Base-by-base conservation (phyloP, 2,329 filamentous ascomycete species). In the Fusarium nelsonii region DNA sequence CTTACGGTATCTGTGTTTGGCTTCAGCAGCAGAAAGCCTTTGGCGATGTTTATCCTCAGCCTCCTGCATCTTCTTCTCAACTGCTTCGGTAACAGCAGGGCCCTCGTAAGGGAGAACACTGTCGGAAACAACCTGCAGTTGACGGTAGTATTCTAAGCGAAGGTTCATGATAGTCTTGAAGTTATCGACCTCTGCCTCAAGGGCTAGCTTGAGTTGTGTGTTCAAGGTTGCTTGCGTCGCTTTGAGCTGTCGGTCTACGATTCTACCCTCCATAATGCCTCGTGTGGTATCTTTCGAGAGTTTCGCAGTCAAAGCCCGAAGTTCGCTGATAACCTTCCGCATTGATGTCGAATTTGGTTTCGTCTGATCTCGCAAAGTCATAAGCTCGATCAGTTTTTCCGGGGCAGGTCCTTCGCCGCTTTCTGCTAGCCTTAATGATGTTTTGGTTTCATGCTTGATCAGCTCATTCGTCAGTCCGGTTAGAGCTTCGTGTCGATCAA, bases 121-220 rank as follows among this genome's bases (percentile, higher is more conserved):
- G 75, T 98, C 95, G 0, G 94, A 97, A n/a, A 98, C 89, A 28
- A 88, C 87, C 76, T 98, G 96, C 12, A 98, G 84, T 74, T 97
- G 94, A 7, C 91, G 89, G 76, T 98, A 98, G 76, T 94, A 98
- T 59, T 96, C 93, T 1, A 97, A 81, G 15, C 96, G 90, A 37
- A 89, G 85, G 74, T 98, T 98, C 88, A 97, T 94, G 0, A 91
- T 88, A 16, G 85, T 84, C 30, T 89, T 91, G 76, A 97, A 96
- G 30, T 89, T 81, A 46, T 95, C 90, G 8, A 93, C 81, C 77
- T 97, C 94, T 62, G 87, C 87, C 64, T 92, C 89, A 14, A 91
- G 77, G 7, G 77, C 74, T 1, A 79, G 82, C 73, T 89, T 89
- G 34, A 70, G 82, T 71, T 90, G 88, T 43, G 84, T 78, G 6